These are phyloP conservation scores for Drosera capensis DNA, from an alignment of 148 eudicot species.

Conservation along the genomic window DNA sequence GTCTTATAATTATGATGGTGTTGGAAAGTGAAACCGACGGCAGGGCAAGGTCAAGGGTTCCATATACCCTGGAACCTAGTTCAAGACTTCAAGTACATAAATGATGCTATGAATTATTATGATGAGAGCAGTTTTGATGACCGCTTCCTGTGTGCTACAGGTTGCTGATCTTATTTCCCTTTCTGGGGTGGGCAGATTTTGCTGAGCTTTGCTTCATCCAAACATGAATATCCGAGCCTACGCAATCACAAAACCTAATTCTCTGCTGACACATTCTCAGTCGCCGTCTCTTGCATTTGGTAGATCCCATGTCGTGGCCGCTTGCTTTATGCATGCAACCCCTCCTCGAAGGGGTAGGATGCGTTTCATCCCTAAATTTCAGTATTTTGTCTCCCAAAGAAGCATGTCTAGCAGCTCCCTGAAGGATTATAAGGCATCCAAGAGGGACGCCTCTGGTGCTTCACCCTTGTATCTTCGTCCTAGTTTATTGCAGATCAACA, in stretches of 20 bases:
- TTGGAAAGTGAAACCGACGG: no score
- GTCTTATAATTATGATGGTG: no score
- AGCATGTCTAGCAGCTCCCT: constrained; percentile 15
- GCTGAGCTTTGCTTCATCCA: constrained; percentile 7
- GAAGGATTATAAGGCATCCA: constrained; percentile 15
- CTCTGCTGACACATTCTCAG: constrained; percentile 35
- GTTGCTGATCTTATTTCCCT: no score
- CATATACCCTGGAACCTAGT: no score
- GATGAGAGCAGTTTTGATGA: no score
- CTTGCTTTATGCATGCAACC: constrained; percentile 19
- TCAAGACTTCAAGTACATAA: no score
- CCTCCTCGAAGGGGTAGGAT: constrained; percentile 19
- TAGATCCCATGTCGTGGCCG: constrained; percentile 16
- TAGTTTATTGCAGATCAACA: constrained; percentile 67
- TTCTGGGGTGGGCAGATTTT: constrained; percentile 10
- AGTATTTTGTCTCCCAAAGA: constrained; percentile 38
- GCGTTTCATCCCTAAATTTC: constrained; percentile 28
- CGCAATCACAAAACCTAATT: constrained; percentile 37
- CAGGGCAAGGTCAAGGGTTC: no score
- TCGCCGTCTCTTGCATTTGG: constrained; percentile 31
- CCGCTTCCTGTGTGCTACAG: no score
- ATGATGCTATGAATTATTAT: no score
- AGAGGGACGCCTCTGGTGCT: constrained; percentile 20
- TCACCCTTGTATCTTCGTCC: constrained; percentile 75
- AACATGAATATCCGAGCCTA: constrained; percentile 49